Base-by-base conservation (phyloP, 805 yeast genomes). In the Monosporozyma servazzii region DNA sequence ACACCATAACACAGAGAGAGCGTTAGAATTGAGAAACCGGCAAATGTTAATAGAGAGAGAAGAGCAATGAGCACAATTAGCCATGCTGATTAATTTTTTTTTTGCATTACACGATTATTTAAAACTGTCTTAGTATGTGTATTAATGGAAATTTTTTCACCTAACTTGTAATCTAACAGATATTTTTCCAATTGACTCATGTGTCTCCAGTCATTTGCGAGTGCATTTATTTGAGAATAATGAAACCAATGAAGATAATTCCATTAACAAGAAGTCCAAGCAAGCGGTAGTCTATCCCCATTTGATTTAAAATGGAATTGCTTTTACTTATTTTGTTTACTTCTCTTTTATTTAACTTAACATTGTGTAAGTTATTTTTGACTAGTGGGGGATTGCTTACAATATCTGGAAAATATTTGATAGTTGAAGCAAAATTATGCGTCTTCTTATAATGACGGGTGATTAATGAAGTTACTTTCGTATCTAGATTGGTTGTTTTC, bases 401-500 rank as follows among this genome's bases (percentile, higher is more conserved):
- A 0, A 78, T 45, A 2, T 70, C 61, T 20, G 66, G 71, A 1
- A 79, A 67, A 15, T 56, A 58, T 0, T 54, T 42, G 2, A 71
- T 49, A 2, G 69, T 56, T 3, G 76, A 48, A 2, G 76, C 73
- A 18, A 74, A 58, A 6, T 64, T 53, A 15, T 58, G 53, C 1
- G 71, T 53, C 0, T 57, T 42, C 2, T 63, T 55, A 3, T 73
- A 68, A 39, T 75, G 73, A 0, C 71, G 59, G 1, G 71, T 71
- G n/a, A 78, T 68, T 1, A 82, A 64, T 1, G 81, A 72, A 0
- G 84, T 78, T 1, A 96, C 95, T 65, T 89, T 88, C 18, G 88
- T 58, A 54, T 79, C 84, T 1, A 90, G 52, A 1, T 59, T 65
- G 58, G 17, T 51, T 54, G 7, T 53, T 48, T 3, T 58, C 56